Evolutionary conservation across 2,329 filamentous ascomycete genomes (phyloP).

Genomic region (Calycina marina): DNA sequence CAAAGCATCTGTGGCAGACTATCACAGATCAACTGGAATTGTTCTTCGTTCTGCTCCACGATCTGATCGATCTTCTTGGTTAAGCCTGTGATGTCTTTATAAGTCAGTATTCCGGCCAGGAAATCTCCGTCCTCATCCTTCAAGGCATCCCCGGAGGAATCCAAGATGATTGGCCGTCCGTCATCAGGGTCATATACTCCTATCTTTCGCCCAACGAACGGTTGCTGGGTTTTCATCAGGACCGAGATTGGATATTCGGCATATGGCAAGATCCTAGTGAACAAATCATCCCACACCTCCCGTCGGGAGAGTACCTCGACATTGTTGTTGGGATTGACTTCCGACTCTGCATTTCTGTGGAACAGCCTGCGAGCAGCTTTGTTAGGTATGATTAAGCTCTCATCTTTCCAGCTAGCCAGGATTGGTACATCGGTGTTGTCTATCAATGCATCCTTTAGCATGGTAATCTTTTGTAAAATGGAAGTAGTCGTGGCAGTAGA

Average conservation of each 20-base stretch:
- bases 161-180: slow-evolving; percentile 41
- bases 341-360: slow-evolving; percentile 24
- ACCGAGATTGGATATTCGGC: slow-evolving; percentile 54
- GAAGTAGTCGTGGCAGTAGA: slow-evolving; percentile 44
- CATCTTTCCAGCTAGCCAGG: slow-evolving; percentile 69
- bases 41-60: slow-evolving; percentile 54
- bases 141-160: slow-evolving; percentile 53
- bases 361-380: slow-evolving; percentile 37
- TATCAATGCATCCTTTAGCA: slow-evolving; percentile 64
- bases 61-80: slow-evolving; percentile 55
- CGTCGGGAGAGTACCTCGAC: slow-evolving; percentile 45
- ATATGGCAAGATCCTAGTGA: slow-evolving; percentile 38
- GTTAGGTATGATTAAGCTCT: slow-evolving; percentile 60
- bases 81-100: slow-evolving; percentile 58
- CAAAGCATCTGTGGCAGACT: slow-evolving; percentile 60
- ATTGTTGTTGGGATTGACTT: slow-evolving; percentile 28
- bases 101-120: slow-evolving; percentile 56
- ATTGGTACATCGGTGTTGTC: slow-evolving; percentile 64
- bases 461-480: slow-evolving; percentile 55
- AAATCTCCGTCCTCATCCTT: slow-evolving; percentile 58
- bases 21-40: slow-evolving; percentile 64
- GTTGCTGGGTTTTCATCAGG: slow-evolving; percentile 44
- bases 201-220: slow-evolving; percentile 43
- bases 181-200: slow-evolving; percentile 44
- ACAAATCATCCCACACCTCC: slow-evolving; percentile 51